Conservation (phyloP, 2,329 filamentous ascomycete species). For the Cercospora zeae-maydis region DNA sequence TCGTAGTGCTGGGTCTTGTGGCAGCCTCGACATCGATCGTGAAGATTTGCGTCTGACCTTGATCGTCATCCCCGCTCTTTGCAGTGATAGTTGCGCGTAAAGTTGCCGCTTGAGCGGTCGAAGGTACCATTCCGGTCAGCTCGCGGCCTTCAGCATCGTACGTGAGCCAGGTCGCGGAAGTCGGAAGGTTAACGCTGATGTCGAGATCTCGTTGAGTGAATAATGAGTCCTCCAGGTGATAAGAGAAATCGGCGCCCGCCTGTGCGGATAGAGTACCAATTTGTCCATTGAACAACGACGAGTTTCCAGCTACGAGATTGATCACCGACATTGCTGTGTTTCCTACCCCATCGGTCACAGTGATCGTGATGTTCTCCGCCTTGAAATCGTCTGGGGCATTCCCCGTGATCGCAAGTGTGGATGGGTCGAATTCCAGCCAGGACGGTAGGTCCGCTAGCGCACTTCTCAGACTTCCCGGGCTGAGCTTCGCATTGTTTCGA, state of each 20-base stretch:
- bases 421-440: conserved; percentile 66
- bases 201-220: conserved; percentile 42
- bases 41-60: conserved; percentile 44
- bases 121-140: conserved; percentile 50
- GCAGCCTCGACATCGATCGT: conserved; percentile 38
- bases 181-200: conserved; percentile 45
- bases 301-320: conserved; percentile 33
- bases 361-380: conserved; percentile 61
- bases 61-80: conserved; percentile 28
- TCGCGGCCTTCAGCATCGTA: conserved; percentile 46
- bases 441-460: conserved; percentile 54
- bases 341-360: conserved; percentile 56
- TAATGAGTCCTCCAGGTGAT: conserved; percentile 45
- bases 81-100: conserved; percentile 46
- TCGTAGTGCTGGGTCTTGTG: conserved; percentile 14
- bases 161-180: conserved; percentile 47
- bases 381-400: conserved; percentile 57
- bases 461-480: conserved; percentile 49
- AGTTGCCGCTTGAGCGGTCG: conserved; percentile 38
- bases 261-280: conserved; percentile 48
- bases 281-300: conserved; percentile 43
- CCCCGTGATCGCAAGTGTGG: conserved; percentile 61
- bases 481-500: conserved; percentile 42
- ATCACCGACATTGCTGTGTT: conserved; percentile 58
- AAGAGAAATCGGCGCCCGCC: conserved; percentile 49